Base-by-base conservation (phyloP, 257 asterid species). In the Leonotis leonurus region DNA sequence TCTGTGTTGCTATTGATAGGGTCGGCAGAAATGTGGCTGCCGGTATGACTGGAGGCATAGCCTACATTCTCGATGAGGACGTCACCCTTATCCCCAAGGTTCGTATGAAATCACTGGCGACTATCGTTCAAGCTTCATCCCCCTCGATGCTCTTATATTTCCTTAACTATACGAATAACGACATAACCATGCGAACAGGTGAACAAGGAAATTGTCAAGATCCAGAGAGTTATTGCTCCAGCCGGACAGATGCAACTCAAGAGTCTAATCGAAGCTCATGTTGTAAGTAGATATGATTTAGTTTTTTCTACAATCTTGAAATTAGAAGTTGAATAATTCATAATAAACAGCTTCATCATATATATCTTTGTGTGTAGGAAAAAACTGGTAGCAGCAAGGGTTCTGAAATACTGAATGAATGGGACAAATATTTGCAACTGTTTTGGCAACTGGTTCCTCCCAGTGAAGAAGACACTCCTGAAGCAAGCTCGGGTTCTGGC, bases 11-110 rank as follows among this genome's bases (percentile, higher is more conserved):
- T 63, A 50, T 43, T n/a, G 37, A 64, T 73, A 89, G 97, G 83
- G 97, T 89, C 58, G 99, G 99, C n/a, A 80, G 99, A 76, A 92
- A 92, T 51, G 97, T 92, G 32, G 99, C 97, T 1, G 99, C 99
- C 17, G 99, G 98, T 69, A 92, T 92, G 98, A 92, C 97, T 6
- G 98, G 97, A 63, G 99, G 99, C 54, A 62, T 92, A 73, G 94
- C 96, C 17, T 92, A 92, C 75, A 73, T 92, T 46, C 95, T 92
- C 33, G 99, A 92, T 46, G 99, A 92, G 68, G 97, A 92, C 29
- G 97, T 85, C 58, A 92, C 97, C 32, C 82, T 92, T 63, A 75
- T 89, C 65, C 96, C 95, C 46, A 92, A 92, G 97, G 98, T 91
- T 73, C 30, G 83, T 65, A 22, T 9, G 45, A 29, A 6, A 26